Evolutionary conservation across 2,329 filamentous ascomycete genomes (phyloP).

Genomic region (Paraphoma sp.): DNA sequence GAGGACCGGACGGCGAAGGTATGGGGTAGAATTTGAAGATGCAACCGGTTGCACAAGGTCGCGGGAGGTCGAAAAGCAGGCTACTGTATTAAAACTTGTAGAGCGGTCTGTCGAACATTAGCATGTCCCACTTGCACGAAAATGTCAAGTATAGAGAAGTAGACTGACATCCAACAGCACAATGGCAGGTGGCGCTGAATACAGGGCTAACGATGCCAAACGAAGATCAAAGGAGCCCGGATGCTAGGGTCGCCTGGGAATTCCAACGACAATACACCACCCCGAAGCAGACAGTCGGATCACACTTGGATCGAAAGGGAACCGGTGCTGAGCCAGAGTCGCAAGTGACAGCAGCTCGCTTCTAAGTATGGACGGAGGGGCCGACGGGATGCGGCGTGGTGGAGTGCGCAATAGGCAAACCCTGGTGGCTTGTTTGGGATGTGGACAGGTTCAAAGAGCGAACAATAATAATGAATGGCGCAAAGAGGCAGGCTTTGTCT

Average conservation of each 20-base stretch:
- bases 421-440: slow-evolving; percentile 38
- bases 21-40: slow-evolving; percentile 44
- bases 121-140: slow-evolving; percentile 2
- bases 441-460: slow-evolving; percentile 45
- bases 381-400: slow-evolving; percentile 31
- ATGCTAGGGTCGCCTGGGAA: slow-evolving; percentile 24
- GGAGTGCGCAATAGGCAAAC: slow-evolving; percentile 29
- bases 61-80: slow-evolving; percentile 36
- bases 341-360: slow-evolving; percentile 20
- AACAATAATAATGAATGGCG: slow-evolving; percentile 49
- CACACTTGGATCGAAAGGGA: slow-evolving; percentile 16
- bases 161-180: slow-evolving; percentile 38
- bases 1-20: slow-evolving; percentile 50
- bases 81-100: slow-evolving; percentile 40
- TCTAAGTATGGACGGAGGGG: slow-evolving; percentile 26
- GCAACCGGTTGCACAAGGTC: slow-evolving; percentile 34
- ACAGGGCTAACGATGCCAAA: slow-evolving; percentile 31
- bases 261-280: slow-evolving; percentile 18
- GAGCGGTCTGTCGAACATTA: slow-evolving; percentile 26
- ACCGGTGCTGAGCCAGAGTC: slow-evolving; percentile 21
- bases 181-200: slow-evolving; percentile 36
- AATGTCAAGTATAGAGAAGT: not conserved
- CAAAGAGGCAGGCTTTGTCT: slow-evolving; percentile 41
- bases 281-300: slow-evolving; percentile 18
- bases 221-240: slow-evolving; percentile 35